Evolutionary conservation across 2,329 filamentous ascomycete species (phyloP).

Genomic region (Colletotrichum noveboracense): DNA sequence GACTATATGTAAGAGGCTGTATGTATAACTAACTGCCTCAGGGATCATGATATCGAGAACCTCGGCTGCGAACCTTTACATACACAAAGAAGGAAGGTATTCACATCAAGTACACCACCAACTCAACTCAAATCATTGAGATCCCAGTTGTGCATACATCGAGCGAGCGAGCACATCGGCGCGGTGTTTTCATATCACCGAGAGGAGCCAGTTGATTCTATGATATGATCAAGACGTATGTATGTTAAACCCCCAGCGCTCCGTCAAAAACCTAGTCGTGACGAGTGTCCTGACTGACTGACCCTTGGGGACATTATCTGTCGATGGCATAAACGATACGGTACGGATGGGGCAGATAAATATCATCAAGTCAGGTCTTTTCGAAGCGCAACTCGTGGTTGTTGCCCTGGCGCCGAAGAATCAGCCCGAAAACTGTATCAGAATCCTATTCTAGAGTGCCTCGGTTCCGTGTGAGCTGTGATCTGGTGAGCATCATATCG

Average conservation of each 20-base stretch:
- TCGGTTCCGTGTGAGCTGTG: too few species aligned
- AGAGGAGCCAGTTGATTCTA: too few species aligned
- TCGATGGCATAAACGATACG: not conserved
- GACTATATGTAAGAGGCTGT: not conserved
- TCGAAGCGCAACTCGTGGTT: too few species aligned
- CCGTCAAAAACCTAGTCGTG: not conserved
- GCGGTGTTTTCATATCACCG: not conserved
- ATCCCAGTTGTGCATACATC: too few species aligned
- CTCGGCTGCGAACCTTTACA: too few species aligned
- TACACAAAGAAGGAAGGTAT: not conserved
- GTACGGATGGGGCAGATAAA: not conserved
- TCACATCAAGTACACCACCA: not conserved
- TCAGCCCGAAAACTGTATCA: too few species aligned
- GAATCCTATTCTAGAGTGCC: too few species aligned
- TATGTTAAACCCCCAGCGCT: not conserved
- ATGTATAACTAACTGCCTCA: not conserved
- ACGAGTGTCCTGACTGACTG: not conserved
- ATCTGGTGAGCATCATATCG: too few species aligned
- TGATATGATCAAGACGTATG: too few species aligned
- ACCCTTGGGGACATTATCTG: not conserved
- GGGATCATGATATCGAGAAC: not conserved
- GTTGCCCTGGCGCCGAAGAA: too few species aligned
- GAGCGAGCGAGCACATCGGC: not conserved
- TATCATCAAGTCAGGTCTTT: too few species aligned
- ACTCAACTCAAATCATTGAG: not conserved